Percentiles rank a stretch among this genome's conserved stretches.
Conservation (phyloP, 2,329 filamentous ascomycete genomes). For the Beauveria scarabaeidicola region DNA sequence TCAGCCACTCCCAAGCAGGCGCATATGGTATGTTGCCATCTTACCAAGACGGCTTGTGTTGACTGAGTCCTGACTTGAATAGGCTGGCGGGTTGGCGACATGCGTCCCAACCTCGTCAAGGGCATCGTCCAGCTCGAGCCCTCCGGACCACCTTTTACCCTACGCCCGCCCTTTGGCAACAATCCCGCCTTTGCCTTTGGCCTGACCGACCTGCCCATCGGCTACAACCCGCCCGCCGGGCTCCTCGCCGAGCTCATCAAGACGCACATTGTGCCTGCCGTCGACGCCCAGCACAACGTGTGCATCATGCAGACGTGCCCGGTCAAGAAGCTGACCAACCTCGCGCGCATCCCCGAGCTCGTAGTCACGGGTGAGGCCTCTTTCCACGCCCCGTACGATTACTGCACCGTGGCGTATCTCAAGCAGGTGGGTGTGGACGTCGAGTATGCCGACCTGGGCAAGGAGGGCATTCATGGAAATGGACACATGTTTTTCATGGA, state of each 20-base stretch:
- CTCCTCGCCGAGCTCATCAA: conserved; percentile 12
- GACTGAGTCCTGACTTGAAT: neutral
- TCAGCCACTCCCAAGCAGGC: conserved; percentile 21
- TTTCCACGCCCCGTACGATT: conserved; percentile 43
- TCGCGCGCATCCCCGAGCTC: conserved; percentile 36
- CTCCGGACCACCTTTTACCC: conserved; percentile 18
- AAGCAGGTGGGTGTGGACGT: conserved; percentile 36
- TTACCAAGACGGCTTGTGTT: neutral
- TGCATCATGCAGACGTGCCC: conserved; percentile 23
- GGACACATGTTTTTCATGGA: conserved; percentile 42
- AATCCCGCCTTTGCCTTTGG: conserved; percentile 19
- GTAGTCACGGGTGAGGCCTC: conserved; percentile 40
- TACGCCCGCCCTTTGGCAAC: conserved; percentile 16
- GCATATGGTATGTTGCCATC: conserved; percentile 14
- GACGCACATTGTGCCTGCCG: conserved; percentile 18
- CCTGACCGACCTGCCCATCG: conserved; percentile 20
- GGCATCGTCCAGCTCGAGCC: conserved; percentile 25
- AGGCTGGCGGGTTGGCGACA: conserved; percentile 17
- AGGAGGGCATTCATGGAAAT: conserved; percentile 40
- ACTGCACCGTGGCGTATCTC: conserved; percentile 42
- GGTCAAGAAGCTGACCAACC: conserved; percentile 32
- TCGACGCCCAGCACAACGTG: conserved; percentile 20
- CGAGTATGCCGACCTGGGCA: conserved; percentile 35
- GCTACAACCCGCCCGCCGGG: conserved; percentile 20
- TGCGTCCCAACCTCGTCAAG: conserved; percentile 21